Evolutionary conservation across 345 rosid species (phyloP).

Genomic region (Pistacia atlantica): DNA sequence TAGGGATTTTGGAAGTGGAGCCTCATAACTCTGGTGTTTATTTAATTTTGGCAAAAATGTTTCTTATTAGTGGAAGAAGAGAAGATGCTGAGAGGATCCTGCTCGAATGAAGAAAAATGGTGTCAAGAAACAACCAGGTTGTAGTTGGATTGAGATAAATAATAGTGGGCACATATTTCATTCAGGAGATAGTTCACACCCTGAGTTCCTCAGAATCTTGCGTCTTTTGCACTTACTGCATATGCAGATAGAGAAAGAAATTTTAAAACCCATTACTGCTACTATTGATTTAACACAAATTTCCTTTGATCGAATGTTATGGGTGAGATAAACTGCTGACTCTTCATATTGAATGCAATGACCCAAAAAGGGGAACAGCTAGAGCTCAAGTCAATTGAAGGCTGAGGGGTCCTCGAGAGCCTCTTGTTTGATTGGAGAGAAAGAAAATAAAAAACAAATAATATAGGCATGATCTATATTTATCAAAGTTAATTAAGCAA

Average conservation of each 20-base stretch:
- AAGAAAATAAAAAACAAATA: too few species aligned
- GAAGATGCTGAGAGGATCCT: slow-evolving; percentile 35
- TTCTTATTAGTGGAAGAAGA: slow-evolving; percentile 33
- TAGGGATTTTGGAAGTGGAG: slow-evolving; percentile 30
- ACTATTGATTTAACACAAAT: neutral
- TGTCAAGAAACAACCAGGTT: slow-evolving; percentile 46
- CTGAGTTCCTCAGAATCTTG: slow-evolving; percentile 16
- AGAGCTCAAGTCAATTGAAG: neutral
- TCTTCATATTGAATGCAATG: neutral
- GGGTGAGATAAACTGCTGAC: neutral
- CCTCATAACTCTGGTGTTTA: slow-evolving; percentile 38
- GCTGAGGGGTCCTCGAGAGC: neutral
- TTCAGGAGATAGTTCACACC: slow-evolving; percentile 34
- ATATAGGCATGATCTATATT: too few species aligned
- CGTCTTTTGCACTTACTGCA: slow-evolving; percentile 28
- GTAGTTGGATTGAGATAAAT: slow-evolving; percentile 47
- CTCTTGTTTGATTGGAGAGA: too few species aligned
- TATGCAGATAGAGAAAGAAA: slow-evolving; percentile 24
- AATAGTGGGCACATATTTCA: slow-evolving; percentile 31
- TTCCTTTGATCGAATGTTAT: neutral
- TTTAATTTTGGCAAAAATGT: slow-evolving; percentile 43
- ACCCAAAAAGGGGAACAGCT: neutral
- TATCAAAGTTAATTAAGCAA: too few species aligned
- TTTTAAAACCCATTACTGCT: slow-evolving; percentile 16
- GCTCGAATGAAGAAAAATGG: slow-evolving; percentile 40